Evolutionary conservation across 23 red algal genomes (phyloP).

Genomic region (Gracilaria vermiculophylla): DNA sequence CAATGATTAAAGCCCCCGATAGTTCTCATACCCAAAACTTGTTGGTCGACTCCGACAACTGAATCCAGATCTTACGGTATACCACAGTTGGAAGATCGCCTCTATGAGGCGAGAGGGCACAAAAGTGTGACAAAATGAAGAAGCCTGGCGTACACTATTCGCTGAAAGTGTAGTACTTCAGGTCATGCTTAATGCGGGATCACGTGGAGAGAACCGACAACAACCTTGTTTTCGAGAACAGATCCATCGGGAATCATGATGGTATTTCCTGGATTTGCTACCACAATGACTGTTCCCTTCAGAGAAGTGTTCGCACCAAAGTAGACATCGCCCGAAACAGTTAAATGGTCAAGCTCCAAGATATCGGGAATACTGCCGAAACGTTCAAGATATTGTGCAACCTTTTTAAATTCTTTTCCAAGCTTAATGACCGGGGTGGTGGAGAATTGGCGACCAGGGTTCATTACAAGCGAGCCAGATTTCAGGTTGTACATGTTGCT

Average conservation of each 20-base stretch:
- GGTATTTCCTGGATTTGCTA: constrained; percentile 73
- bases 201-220: constrained; percentile 86
- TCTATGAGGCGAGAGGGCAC: too few relatives aligned
- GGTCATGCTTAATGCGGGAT: constrained; percentile 66
- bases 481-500: constrained; percentile 92
- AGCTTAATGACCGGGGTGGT: constrained; percentile 93
- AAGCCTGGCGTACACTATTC: neutral
- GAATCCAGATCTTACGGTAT: too few relatives aligned
- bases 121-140: neutral
- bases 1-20: neutral
- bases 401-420: constrained; percentile 97
- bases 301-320: constrained; percentile 85
- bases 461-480: constrained; percentile 88
- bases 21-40: neutral
- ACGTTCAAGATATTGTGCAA: constrained; percentile 80
- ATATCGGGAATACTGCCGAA: constrained; percentile 94
- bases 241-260: constrained; percentile 94
- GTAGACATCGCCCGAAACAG: constrained; percentile 88
- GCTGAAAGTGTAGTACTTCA: neutral
- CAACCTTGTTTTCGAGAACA: constrained; percentile 93
- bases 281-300: constrained; percentile 97
- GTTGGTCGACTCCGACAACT: neutral
- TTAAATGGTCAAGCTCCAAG: constrained; percentile 95
- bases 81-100: too few relatives aligned
- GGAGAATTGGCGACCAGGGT: constrained; percentile 81